These are phyloP conservation scores for Inosperma sp. DNA, from an alignment of 768 basidiomycete genomes.

Conservation along the genomic window DNA sequence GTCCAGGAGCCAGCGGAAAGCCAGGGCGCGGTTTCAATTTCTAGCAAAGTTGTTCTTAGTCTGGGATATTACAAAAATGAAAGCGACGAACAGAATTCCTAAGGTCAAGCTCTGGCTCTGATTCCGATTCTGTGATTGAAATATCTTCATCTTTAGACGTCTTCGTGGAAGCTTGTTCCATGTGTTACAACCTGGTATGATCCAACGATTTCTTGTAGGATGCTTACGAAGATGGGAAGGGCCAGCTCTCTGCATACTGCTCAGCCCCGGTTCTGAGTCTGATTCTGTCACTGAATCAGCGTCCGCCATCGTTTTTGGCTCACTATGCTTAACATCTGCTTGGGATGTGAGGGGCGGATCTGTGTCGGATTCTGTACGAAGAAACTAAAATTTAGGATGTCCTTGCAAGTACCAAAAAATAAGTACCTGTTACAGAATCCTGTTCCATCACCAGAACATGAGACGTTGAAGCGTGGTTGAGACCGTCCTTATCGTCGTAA, in stretches of 20 bases:
- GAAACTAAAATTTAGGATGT: too few species aligned
- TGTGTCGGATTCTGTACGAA: constrained; percentile 4
- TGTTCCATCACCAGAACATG: neutral
- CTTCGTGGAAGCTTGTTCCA: too few species aligned
- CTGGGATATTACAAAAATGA: neutral
- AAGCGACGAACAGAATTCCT: too few species aligned
- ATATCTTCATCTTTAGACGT: constrained; percentile 2
- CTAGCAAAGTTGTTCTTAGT: constrained; percentile 21
- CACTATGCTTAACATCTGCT: neutral
- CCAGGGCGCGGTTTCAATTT: constrained; percentile 47
- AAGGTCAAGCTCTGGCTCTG: constrained; percentile 25
- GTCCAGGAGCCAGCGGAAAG: constrained; percentile 44
- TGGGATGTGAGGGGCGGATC: neutral
- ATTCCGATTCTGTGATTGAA: constrained; percentile 20
- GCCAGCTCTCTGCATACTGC: too few species aligned
- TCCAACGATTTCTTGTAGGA: too few species aligned
- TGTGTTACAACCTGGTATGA: constrained; percentile 14
- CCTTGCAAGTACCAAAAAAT: neutral
- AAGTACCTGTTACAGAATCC: constrained; percentile 9
- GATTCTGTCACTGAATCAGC: constrained; percentile 30
- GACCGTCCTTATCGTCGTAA: neutral
- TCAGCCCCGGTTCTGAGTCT: constrained; percentile 29
- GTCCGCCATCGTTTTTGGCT: constrained; percentile 25
- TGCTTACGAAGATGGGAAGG: too few species aligned
- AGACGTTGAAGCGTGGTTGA: neutral